Evolutionary conservation across 2,329 filamentous ascomycete species (phyloP).

Genomic region (Albophoma yamanashiensis): DNA sequence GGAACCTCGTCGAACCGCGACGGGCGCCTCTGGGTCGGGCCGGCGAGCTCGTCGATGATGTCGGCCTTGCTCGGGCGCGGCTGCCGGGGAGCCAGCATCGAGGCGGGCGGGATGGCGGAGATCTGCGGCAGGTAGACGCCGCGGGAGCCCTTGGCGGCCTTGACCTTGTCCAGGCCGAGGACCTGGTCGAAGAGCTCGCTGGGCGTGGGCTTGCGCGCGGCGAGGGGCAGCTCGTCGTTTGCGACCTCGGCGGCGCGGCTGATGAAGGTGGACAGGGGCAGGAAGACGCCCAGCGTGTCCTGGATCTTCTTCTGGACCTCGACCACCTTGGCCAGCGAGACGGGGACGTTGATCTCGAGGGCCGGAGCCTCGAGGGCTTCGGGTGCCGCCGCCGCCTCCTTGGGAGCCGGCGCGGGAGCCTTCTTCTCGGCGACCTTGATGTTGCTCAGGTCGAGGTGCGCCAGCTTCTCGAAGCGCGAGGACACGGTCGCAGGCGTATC

Average conservation of each 20-base stretch:
- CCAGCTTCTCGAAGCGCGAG: constrained; percentile 60
- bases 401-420: constrained; percentile 23
- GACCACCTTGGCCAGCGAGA: constrained; percentile 70
- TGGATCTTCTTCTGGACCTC: constrained; percentile 74
- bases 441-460: constrained; percentile 87
- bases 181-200: constrained; percentile 86
- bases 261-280: constrained; percentile 82
- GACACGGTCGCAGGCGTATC: constrained; percentile 63
- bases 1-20: constrained; percentile 11
- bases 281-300: constrained; percentile 62
- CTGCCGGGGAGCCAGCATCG: constrained; percentile 21
- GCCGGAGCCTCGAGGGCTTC: constrained; percentile 33
- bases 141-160: constrained; percentile 39
- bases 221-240: constrained; percentile 73
- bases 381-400: constrained; percentile 26
- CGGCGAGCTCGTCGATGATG: constrained; percentile 72
- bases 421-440: constrained; percentile 66
- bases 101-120: constrained; percentile 38
- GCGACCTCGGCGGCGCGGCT: constrained; percentile 75
- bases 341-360: constrained; percentile 56
- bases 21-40: constrained; percentile 16
- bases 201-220: constrained; percentile 49
- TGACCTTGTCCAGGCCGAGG: constrained; percentile 52
- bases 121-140: constrained; percentile 66
- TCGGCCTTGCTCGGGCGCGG: constrained; percentile 38